These are phyloP conservation scores for Aspergillus sp. DNA, from an alignment of 2,329 filamentous ascomycete genomes.

Conservation along the genomic window DNA sequence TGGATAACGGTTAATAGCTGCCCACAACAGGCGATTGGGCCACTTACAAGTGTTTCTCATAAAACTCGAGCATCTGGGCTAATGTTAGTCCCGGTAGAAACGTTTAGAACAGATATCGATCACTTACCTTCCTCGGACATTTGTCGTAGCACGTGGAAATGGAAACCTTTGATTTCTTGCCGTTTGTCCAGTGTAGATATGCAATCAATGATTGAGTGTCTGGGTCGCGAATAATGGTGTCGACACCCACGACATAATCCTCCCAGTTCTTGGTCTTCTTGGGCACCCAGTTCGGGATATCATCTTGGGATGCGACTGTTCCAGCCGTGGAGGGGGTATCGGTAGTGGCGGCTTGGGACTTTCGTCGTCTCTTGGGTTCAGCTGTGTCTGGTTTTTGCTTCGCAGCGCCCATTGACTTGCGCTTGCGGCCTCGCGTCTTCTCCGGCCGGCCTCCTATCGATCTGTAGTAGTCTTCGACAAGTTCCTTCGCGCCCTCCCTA, in stretches of 20 bases:
- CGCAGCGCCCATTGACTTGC: conserved; percentile 33
- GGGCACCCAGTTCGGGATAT: conserved; percentile 37
- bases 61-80: conserved; percentile 48
- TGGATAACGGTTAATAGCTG: conserved; percentile 18
- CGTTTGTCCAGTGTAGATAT: conserved; percentile 45
- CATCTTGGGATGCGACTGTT: not conserved
- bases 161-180: conserved; percentile 42
- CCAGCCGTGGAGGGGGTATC: conserved; percentile 13
- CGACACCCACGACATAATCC: conserved; percentile 38
- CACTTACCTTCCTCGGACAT: conserved; percentile 41
- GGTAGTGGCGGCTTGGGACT: conserved; percentile 17
- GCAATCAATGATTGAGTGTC: conserved; percentile 34
- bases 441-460: conserved; percentile 43
- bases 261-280: conserved; percentile 43
- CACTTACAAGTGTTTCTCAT: conserved; percentile 48
- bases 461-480: conserved; percentile 42
- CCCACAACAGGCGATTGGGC: not conserved
- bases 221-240: conserved; percentile 43
- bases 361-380: conserved; percentile 28
- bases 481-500: conserved; percentile 40
- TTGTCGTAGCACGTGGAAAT: conserved; percentile 42
- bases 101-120: not conserved
- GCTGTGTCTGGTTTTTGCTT: conserved; percentile 23
- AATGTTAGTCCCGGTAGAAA: conserved; percentile 12
- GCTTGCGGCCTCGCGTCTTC: conserved; percentile 27